These are phyloP conservation scores for Alternaria ventricosa DNA, from an alignment of 2,329 filamentous ascomycete species.

Conservation along the genomic window DNA sequence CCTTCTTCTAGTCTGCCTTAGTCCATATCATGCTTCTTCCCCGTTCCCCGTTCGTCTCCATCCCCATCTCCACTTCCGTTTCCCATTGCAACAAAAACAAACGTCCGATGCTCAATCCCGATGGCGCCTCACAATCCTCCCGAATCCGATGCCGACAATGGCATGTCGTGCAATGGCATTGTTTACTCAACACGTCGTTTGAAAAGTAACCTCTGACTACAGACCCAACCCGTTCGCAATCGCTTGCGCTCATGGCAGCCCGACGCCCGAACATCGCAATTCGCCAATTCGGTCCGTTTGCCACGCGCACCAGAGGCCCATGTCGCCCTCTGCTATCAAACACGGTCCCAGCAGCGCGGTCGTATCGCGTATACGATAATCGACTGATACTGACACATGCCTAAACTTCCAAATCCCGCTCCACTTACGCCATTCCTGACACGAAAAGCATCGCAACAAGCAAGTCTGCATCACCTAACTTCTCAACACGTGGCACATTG, in stretches of 20 bases:
- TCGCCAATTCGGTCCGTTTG: background rate
- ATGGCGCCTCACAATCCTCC: background rate
- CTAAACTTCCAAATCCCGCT: background rate
- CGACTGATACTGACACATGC: constrained; percentile 1
- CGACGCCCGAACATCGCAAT: background rate
- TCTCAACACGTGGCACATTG: background rate
- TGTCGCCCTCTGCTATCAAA: background rate
- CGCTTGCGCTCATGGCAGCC: background rate
- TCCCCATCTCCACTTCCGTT: background rate
- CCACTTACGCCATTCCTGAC: background rate
- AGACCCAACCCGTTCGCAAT: background rate
- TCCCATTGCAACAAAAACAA: background rate
- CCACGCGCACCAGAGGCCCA: background rate
- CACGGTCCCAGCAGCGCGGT: background rate
- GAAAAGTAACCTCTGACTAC: background rate
- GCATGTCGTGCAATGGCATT: background rate
- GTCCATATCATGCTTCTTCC: background rate
- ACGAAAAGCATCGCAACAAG: constrained; percentile 11
- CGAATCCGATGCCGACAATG: background rate
- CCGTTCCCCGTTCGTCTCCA: background rate
- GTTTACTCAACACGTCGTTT: background rate
- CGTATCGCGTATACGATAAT: background rate
- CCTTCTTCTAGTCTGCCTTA: background rate
- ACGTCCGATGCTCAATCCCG: background rate
- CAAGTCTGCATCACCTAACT: background rate